These are phyloP conservation scores for Ophiocordyceps robertsii DNA, from an alignment of 2,329 filamentous ascomycete species.

Conservation along the genomic window DNA sequence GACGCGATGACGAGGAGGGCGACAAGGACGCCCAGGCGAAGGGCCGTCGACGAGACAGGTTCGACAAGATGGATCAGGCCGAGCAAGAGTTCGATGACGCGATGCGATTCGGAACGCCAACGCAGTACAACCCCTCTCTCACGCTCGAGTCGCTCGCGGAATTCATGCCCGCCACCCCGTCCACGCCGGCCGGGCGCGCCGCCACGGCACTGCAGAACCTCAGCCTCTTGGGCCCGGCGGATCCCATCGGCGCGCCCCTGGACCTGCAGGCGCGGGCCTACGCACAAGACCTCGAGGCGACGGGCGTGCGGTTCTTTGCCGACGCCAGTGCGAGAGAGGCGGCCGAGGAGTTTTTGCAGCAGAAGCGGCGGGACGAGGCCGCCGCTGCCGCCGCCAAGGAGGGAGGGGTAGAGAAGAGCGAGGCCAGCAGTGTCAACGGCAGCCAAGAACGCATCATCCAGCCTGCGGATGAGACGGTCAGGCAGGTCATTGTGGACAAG, in stretches of 20 bases:
- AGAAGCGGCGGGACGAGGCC: slow-evolving; percentile 9
- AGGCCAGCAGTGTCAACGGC: not conserved
- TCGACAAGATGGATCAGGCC: slow-evolving; percentile 15
- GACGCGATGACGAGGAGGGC: slow-evolving; percentile 11
- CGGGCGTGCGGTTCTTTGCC: slow-evolving; percentile 18
- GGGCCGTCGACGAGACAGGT: slow-evolving; percentile 10
- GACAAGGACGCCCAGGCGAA: slow-evolving; percentile 6
- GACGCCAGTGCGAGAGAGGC: slow-evolving; percentile 13
- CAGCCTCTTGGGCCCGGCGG: slow-evolving; percentile 20
- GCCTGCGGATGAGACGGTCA: slow-evolving; percentile 19
- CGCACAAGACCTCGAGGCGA: slow-evolving; percentile 15
- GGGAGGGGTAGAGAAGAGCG: not conserved
- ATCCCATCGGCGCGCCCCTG: slow-evolving; percentile 17
- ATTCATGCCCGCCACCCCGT: slow-evolving; percentile 16
- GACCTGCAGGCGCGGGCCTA: slow-evolving; percentile 15
- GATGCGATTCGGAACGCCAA: slow-evolving; percentile 19
- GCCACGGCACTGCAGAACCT: slow-evolving; percentile 23
- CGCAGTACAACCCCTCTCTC: slow-evolving; percentile 19
- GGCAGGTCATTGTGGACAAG: slow-evolving; percentile 16
- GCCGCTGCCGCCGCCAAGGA: slow-evolving; percentile 6
- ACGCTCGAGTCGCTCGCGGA: slow-evolving; percentile 16
- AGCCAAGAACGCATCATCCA: slow-evolving; percentile 14
- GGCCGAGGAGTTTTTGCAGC: slow-evolving; percentile 16
- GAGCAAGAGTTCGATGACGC: slow-evolving; percentile 20
- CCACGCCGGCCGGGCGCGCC: slow-evolving; percentile 12